Evolutionary conservation across 345 rosid genomes (phyloP).

Genomic region (Aurinia saxatilis): DNA sequence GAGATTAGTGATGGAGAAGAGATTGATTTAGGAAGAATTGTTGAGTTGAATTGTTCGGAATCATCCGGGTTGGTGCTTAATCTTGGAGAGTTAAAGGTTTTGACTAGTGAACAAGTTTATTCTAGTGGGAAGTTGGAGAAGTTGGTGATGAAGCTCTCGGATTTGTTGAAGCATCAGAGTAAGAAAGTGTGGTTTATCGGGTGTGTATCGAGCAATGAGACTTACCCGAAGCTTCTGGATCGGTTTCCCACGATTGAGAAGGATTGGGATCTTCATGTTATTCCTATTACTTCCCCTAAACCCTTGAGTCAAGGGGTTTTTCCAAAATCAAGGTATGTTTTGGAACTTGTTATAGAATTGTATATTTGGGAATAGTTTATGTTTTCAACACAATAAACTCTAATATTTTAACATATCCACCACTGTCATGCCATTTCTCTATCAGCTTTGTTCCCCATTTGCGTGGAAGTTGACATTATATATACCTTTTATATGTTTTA

Average conservation of each 20-base stretch:
- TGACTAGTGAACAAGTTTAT: slow-evolving; percentile 21
- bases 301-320: slow-evolving; percentile 21
- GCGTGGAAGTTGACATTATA: not conserved
- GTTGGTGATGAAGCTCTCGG: slow-evolving; percentile 37
- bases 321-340: slow-evolving; percentile 50
- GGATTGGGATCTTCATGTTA: slow-evolving; percentile 59
- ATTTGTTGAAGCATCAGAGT: slow-evolving; percentile 30
- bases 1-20: slow-evolving; percentile 34
- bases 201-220: slow-evolving; percentile 39
- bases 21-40: slow-evolving; percentile 23
- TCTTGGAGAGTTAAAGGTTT: slow-evolving; percentile 46
- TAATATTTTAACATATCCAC: slow-evolving; percentile 11
- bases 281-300: slow-evolving; percentile 46
- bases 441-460: slow-evolving; percentile 7
- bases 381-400: slow-evolving; percentile 8
- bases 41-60: slow-evolving; percentile 19
- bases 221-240: slow-evolving; percentile 33
- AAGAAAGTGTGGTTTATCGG: slow-evolving; percentile 48
- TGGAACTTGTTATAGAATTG: slow-evolving; percentile 6
- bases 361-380: slow-evolving; percentile 10
- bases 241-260: slow-evolving; percentile 41
- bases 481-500: not conserved
- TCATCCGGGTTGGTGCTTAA: slow-evolving; percentile 38
- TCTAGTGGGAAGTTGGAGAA: slow-evolving; percentile 15
- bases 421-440: not conserved